Base-by-base conservation (phyloP, 345 rosid species). In the Eucalyptus pauciflora region DNA sequence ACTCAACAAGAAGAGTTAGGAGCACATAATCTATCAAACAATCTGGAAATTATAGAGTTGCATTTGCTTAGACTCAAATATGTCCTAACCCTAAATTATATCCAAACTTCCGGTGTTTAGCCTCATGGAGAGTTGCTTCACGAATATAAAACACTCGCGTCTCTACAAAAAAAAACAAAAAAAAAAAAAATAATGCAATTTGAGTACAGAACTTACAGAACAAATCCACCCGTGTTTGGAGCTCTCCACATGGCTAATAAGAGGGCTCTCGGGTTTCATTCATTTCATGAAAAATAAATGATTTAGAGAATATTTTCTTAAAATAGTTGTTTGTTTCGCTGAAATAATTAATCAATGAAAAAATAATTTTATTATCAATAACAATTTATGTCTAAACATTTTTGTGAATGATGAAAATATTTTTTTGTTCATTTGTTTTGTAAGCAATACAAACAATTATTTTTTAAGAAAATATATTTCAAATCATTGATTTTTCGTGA, bases 401-500 rank as follows among this genome's bases (percentile, higher is more conserved):
- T 13, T 67, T 33, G 4, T 31, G 43, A 31, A 2, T 4, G 5
- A 67, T 16, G 8, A 31, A 67, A 67, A 67, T 14, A 67, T n/a
- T n/a, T n/a, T n/a, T 64, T 67, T 5, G 6, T 67, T n/a, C 41
- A 15, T 67, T 67, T n/a, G 3, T 67, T 67, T 31, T 67, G 9
- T 62, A 29, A 13, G 41, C 41, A 4, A 13, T 15, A 67, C 2
- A 67, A 4, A 31, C 3, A 8, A 67, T 27, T 12, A 60, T 11
- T 27, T 60, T 67, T 67, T 31, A 67, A 13, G 2, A 64, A 64
- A 13, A 64, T 2, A 0, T 64, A 29, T 64, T 64, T 13, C 3
- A 7, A 14, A 27, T 64, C 2, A 67, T 67, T 67, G 2, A 31
- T 67, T 67, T 15, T 31, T 31, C 0, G 0, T 4, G 0, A 15